Conservation (phyloP, 176 grass and related monocot genomes). For the Calamus simplicifolius region DNA sequence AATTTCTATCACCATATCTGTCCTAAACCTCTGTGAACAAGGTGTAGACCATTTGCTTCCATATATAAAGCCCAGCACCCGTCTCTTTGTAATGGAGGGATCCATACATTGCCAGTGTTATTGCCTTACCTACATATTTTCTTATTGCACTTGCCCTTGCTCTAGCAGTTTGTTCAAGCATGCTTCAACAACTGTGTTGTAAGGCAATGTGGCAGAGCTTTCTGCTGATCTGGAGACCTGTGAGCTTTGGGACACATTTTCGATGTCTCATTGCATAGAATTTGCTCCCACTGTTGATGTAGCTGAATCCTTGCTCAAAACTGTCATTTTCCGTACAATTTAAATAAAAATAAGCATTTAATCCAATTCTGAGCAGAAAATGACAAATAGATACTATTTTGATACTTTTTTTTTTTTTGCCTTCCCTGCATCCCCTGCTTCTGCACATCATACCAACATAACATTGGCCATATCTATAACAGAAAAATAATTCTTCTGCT, state of each 20-base stretch:
- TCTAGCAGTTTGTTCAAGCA: conserved; percentile 77
- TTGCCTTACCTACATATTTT: conserved; percentile 75
- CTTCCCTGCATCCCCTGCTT: no score
- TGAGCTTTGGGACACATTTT: conserved; percentile 59
- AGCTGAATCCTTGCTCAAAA: conserved; percentile 41
- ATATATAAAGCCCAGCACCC: conserved; percentile 72
- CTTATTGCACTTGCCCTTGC: conserved; percentile 85
- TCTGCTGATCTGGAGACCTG: conserved; percentile 76
- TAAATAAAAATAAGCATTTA: not conserved
- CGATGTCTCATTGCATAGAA: conserved; percentile 82
- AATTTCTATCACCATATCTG: conserved; percentile 74
- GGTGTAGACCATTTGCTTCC: conserved; percentile 77
- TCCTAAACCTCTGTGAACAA: conserved; percentile 71
- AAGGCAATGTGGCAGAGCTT: conserved; percentile 64
- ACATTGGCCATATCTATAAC: no score
- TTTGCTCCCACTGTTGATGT: conserved; percentile 44
- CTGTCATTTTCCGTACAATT: conserved; percentile 23
- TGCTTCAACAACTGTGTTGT: conserved; percentile 75
- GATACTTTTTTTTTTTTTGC: no score
- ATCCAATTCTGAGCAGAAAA: not conserved
- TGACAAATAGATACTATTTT: not conserved
- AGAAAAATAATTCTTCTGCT: no score
- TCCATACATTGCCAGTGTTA: conserved; percentile 79
- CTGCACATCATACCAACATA: no score
- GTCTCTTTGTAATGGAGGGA: conserved; percentile 89